Evolutionary conservation across 2,329 filamentous ascomycete genomes (phyloP).

Genomic region (Alternaria arbusti): DNA sequence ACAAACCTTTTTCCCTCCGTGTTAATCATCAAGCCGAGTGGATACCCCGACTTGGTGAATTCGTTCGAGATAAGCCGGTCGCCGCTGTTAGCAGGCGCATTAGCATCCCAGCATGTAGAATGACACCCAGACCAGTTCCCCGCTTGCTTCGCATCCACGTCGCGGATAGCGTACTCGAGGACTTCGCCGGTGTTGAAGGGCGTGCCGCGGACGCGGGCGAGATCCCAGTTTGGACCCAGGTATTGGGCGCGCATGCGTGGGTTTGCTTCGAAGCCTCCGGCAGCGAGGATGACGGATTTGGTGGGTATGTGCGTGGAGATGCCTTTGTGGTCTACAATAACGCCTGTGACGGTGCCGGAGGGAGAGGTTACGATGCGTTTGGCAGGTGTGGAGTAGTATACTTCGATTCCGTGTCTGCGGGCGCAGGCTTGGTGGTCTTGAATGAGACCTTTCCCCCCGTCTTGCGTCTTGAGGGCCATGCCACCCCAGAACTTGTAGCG

Average conservation of each 20-base stretch:
- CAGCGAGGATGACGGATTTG: slow-evolving; percentile 60
- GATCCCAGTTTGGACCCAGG: slow-evolving; percentile 67
- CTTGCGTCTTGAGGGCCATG: slow-evolving; percentile 63
- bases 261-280: slow-evolving; percentile 70
- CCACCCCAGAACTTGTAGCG: slow-evolving; percentile 72
- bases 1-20: slow-evolving; percentile 65
- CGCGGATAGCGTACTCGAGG: slow-evolving; percentile 60
- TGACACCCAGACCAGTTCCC: slow-evolving; percentile 72
- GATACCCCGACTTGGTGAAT: slow-evolving; percentile 73
- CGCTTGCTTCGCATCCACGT: slow-evolving; percentile 58
- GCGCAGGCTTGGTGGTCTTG: slow-evolving; percentile 57
- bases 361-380: slow-evolving; percentile 49
- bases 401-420: slow-evolving; percentile 49
- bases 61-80: slow-evolving; percentile 68
- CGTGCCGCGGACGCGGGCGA: slow-evolving; percentile 67
- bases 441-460: slow-evolving; percentile 67
- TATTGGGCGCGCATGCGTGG: slow-evolving; percentile 62
- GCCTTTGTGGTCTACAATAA: slow-evolving; percentile 37
- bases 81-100: slow-evolving; percentile 62
- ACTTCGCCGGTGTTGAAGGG: slow-evolving; percentile 69
- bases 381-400: slow-evolving; percentile 57
- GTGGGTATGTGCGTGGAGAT: slow-evolving; percentile 35
- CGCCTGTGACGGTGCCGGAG: slow-evolving; percentile 41
- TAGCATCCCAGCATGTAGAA: slow-evolving; percentile 69
- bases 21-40: slow-evolving; percentile 71